These are phyloP conservation scores for Rhytidhysteron rufulum DNA, from an alignment of 2,329 filamentous ascomycete species.

Conservation along the genomic window DNA sequence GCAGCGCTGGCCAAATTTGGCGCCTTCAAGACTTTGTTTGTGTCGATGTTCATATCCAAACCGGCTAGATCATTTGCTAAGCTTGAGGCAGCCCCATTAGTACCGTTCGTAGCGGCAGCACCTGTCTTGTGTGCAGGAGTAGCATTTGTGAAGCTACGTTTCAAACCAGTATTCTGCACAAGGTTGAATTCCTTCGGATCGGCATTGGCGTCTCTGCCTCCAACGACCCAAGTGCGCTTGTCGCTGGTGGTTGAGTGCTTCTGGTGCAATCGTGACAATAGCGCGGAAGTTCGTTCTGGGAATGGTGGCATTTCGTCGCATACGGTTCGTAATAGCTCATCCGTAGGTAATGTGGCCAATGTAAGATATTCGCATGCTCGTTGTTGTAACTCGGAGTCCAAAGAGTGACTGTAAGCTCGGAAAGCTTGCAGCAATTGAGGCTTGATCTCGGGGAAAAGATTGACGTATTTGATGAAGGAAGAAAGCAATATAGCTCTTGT, in stretches of 20 bases:
- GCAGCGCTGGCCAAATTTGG: slow-evolving; percentile 89
- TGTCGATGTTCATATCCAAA: slow-evolving; percentile 68
- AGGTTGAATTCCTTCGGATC: slow-evolving; percentile 76
- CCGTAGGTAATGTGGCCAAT: slow-evolving; percentile 78
- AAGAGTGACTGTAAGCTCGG: slow-evolving; percentile 84
- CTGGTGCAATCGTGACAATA: slow-evolving; percentile 88
- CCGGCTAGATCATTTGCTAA: slow-evolving; percentile 64
- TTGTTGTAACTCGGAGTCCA: slow-evolving; percentile 94
- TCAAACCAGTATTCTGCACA: slow-evolving; percentile 75
- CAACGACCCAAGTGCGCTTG: slow-evolving; percentile 96
- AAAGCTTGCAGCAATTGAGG: slow-evolving; percentile 90
- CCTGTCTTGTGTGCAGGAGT: slow-evolving; percentile 36
- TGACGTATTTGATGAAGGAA: slow-evolving; percentile 96
- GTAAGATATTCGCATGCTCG: slow-evolving; percentile 92
- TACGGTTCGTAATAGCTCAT: slow-evolving; percentile 87
- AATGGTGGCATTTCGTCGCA: slow-evolving; percentile 99
- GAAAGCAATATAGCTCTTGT: slow-evolving; percentile 93
- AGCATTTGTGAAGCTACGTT: slow-evolving; percentile 71
- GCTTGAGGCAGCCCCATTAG: slow-evolving; percentile 49
- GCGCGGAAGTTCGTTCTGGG: slow-evolving; percentile 86
- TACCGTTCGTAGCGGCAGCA: slow-evolving; percentile 29
- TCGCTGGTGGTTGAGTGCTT: slow-evolving; percentile 92
- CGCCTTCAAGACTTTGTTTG: slow-evolving; percentile 56
- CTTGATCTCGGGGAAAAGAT: slow-evolving; percentile 97
- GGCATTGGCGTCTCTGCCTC: slow-evolving; percentile 87